A percentile compares a stretch with the other conserved stretches of the same genome.
phyloP scores from a whole-genome alignment of 2,329 filamentous ascomycete genomes.

The Neonectria faginata region DNA sequence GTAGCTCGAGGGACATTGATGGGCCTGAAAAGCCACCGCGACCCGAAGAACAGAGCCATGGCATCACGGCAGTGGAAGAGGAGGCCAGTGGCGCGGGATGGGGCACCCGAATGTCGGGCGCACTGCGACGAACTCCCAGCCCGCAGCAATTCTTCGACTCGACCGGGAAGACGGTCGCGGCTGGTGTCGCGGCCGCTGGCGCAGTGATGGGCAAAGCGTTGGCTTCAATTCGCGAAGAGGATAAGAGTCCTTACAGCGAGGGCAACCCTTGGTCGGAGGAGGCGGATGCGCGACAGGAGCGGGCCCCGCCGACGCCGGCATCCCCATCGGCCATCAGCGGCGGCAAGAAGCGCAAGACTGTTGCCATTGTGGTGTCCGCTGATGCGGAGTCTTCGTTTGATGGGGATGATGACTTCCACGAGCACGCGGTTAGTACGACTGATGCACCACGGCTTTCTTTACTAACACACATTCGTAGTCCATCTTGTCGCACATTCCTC shows the following conservation, averaged over 20 bases:
- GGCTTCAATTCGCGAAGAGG: constrained; percentile 85
- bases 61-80: constrained; percentile 46
- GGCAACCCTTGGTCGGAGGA: constrained; percentile 95
- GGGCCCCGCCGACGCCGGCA: constrained; percentile 44
- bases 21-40: constrained; percentile 53
- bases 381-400: constrained; percentile 71
- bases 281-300: constrained; percentile 70
- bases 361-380: constrained; percentile 90
- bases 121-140: constrained; percentile 83
- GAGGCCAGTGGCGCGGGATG: constrained; percentile 65
- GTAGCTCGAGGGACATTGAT: constrained; percentile 55
- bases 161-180: constrained; percentile 83
- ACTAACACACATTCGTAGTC: constrained; percentile 64
- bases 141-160: constrained; percentile 90
- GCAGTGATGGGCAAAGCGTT: constrained; percentile 85
- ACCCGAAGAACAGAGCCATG: constrained; percentile 58
- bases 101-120: constrained; percentile 82
- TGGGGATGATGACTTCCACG: constrained; percentile 72
- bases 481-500: constrained; percentile 88
- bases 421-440: constrained; percentile 79
- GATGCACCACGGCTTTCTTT: constrained; percentile 28
- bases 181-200: constrained; percentile 85
- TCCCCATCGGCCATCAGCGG: constrained; percentile 50
- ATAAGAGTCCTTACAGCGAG: constrained; percentile 80
- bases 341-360: constrained; percentile 74